phyloP scores from a whole-genome alignment of 805 yeast genomes.

The Brettanomyces nanus region DNA sequence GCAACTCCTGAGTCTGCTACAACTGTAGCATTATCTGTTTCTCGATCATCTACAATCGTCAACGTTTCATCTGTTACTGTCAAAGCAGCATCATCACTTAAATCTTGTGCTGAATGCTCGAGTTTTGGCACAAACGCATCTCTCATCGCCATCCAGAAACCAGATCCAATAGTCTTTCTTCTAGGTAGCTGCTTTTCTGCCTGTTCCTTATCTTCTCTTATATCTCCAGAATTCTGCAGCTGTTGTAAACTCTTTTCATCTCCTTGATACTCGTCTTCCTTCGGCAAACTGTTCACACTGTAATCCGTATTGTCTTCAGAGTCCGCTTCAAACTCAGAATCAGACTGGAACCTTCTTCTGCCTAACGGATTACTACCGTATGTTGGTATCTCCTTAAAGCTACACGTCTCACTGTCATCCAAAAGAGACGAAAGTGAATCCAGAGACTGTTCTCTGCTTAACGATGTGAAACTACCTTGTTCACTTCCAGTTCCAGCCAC shows the following conservation, averaged over 20 bases:
- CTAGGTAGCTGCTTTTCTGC: too few relatives aligned
- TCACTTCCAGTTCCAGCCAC: slow-evolving; percentile 4
- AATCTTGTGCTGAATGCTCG: slow-evolving; percentile 5
- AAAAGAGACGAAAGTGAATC: slow-evolving; percentile 23
- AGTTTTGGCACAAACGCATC: slow-evolving; percentile 1
- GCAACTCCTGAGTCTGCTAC: too few relatives aligned
- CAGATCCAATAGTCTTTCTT: slow-evolving; percentile 3
- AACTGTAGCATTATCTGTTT: not conserved
- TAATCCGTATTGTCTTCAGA: slow-evolving; percentile 5
- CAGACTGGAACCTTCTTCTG: slow-evolving; percentile 15
- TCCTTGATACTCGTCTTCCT: not conserved
- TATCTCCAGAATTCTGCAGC: not conserved
- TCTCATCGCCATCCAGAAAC: slow-evolving; percentile 4
- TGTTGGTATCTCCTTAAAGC: slow-evolving; percentile 11
- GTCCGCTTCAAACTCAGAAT: slow-evolving; percentile 6
- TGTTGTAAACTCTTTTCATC: not conserved
- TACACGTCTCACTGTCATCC: slow-evolving; percentile 18
- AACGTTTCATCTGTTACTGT: slow-evolving; percentile 1
- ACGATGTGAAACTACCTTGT: not conserved
- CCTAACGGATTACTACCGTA: too few relatives aligned
- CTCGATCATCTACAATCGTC: slow-evolving; percentile 7
- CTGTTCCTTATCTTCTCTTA: not conserved
- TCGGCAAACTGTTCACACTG: not conserved
- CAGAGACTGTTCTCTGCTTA: slow-evolving; percentile 18
- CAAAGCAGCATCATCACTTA: slow-evolving; percentile 13